A percentile compares a stretch with the other conserved stretches of the same genome.
Evolutionary conservation across 768 basidiomycete species (phyloP).

Genomic region (Podaxis rugospora): DNA sequence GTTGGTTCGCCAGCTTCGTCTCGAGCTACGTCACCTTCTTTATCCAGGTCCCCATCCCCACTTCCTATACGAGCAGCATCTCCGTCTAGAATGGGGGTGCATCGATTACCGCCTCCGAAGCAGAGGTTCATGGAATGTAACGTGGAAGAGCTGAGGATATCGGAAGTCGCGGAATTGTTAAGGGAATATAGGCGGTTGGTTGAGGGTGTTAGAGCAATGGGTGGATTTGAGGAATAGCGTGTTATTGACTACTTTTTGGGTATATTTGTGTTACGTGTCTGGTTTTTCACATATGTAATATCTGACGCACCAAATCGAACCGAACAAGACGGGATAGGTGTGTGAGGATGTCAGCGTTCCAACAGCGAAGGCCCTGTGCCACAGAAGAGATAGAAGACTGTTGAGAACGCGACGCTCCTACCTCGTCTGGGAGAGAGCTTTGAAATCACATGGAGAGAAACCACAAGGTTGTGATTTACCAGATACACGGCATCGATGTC

Average conservation of each 20-base stretch:
- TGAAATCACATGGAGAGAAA: too few relatives aligned
- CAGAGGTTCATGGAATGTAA: conserved; percentile 67
- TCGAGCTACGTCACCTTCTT: conserved; percentile 10
- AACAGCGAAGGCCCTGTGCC: too few relatives aligned
- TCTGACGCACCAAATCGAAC: too few relatives aligned
- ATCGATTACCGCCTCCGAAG: conserved; percentile 53
- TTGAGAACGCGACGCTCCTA: too few relatives aligned
- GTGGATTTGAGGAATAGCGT: conserved; percentile 46
- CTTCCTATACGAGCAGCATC: conserved; percentile 20
- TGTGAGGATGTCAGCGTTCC: too few relatives aligned
- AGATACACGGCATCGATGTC: too few relatives aligned
- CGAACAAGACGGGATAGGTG: too few relatives aligned
- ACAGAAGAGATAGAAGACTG: too few relatives aligned
- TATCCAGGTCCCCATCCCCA: conserved; percentile 18
- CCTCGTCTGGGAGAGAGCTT: too few relatives aligned
- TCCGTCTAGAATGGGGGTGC: conserved; percentile 16
- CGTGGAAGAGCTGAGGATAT: conserved; percentile 72
- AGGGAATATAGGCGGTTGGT: conserved; percentile 78
- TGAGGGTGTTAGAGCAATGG: conserved; percentile 55
- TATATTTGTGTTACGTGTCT: too few relatives aligned
- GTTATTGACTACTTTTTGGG: background rate
- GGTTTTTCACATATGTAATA: too few relatives aligned
- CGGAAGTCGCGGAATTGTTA: conserved; percentile 78
- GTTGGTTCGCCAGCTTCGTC: conserved; percentile 15
- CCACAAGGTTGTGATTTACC: too few relatives aligned